Percentiles rank a stretch among this genome's conserved stretches.
phyloP scores from a whole-genome alignment of 2,329 filamentous ascomycete genomes.

The Colletotrichum zoysiae region DNA sequence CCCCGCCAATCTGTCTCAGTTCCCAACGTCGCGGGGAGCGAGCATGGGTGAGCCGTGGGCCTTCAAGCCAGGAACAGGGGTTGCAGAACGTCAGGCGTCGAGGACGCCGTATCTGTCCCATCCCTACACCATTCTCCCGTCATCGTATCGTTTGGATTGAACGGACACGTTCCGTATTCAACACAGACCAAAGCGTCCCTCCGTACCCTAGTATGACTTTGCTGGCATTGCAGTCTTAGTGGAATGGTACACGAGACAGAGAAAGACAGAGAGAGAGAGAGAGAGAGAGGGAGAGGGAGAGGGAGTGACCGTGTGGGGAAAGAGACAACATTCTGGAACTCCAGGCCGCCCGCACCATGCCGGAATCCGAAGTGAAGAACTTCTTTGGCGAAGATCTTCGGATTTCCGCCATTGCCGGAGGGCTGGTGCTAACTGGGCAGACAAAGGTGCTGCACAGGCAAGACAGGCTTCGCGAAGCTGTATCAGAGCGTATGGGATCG shows the following conservation, averaged over 20 bases:
- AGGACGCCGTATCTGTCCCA: slow-evolving; percentile 33
- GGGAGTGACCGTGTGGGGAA: neutral
- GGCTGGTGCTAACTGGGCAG: slow-evolving; percentile 9
- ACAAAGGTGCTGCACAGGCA: slow-evolving; percentile 27
- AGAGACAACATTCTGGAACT: slow-evolving; percentile 3
- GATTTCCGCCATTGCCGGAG: slow-evolving; percentile 21
- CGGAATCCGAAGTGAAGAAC: slow-evolving; percentile 19
- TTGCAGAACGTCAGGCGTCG: slow-evolving; percentile 22
- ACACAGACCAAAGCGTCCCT: neutral
- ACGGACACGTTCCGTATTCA: slow-evolving; percentile 29
- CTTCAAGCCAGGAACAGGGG: slow-evolving; percentile 31
- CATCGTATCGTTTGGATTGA: slow-evolving; percentile 41
- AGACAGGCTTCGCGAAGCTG: slow-evolving; percentile 37
- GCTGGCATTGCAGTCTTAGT: neutral
- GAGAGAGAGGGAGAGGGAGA: neutral
- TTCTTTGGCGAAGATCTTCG: slow-evolving; percentile 18
- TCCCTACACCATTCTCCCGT: slow-evolving; percentile 35
- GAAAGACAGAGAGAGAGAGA: neutral
- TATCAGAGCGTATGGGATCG: slow-evolving; percentile 42
- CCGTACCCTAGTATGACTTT: neutral
- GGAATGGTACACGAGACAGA: slow-evolving; percentile 11
- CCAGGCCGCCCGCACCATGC: slow-evolving; percentile 11
- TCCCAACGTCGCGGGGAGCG: slow-evolving; percentile 38
- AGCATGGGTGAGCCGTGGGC: slow-evolving; percentile 31
- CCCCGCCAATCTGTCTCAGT: slow-evolving; percentile 39